Conservation (phyloP, 345 rosid genomes). For the Acer campestre region DNA sequence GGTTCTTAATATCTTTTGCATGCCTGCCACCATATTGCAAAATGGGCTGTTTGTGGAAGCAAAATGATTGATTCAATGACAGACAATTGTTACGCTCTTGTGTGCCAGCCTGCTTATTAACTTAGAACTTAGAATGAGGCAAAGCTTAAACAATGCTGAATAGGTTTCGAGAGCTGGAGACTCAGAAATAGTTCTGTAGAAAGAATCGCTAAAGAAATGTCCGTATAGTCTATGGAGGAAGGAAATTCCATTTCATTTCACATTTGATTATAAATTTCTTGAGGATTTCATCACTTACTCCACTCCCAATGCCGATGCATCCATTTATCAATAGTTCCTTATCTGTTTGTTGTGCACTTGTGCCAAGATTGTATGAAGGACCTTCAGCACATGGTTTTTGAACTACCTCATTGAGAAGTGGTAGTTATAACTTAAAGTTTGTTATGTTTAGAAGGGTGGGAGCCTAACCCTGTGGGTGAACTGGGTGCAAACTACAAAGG, state of each 20-base stretch:
- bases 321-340: not conserved
- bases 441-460: not conserved
- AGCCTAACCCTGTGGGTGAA: not conserved
- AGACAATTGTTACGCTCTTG: not conserved
- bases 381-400: not conserved
- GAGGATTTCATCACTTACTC: not conserved
- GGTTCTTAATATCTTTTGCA: not conserved
- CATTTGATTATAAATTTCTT: not conserved
- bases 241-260: not conserved
- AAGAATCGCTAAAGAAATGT: not conserved
- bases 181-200: constrained; percentile 1
- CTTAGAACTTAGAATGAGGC: constrained; percentile 7
- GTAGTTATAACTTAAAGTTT: not conserved
- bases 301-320: not conserved
- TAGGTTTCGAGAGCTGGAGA: constrained; percentile 9
- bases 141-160: constrained; percentile 3
- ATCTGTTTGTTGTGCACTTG: not conserved
- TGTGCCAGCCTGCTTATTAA: not conserved
- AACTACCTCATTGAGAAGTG: not conserved
- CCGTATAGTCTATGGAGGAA: not conserved
- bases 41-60: not conserved
- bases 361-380: not conserved
- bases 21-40: not conserved
- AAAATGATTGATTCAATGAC: not conserved
- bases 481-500: not conserved